Evolutionary conservation across 176 grass and related monocot species (phyloP), one percentile per base, ranked within the genome.

Genomic region (Carex kokanica): DNA sequence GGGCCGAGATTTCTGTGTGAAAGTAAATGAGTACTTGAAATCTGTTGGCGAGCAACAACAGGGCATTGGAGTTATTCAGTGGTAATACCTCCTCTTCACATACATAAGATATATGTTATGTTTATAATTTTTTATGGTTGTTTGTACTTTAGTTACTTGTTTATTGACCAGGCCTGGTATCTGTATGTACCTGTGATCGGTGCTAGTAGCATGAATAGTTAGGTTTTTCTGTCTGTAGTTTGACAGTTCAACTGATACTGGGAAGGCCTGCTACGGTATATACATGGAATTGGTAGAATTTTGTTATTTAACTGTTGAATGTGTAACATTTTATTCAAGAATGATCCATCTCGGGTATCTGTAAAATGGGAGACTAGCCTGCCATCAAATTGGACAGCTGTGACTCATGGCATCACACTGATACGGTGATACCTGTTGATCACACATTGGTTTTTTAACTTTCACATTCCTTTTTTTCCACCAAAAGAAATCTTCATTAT

Each of bases 11-110:
- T 98, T 98, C 83, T 98, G 96, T 63, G 96, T 95, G 78, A 95
- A 90, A 88, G 83, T 98, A 78, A 98, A 98, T 74, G 90, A 88
- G 62, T 98, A 95, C 83, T 87, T 85, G 40, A 11, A 84, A 53
- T 77, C 69, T 45, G 41, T 91, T 24, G 96, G 96, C 3, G 93
- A 98, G 70, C 57, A 98, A 73, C 81, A 95, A 60, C 90, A 89
- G 86, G 89, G 93, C 63, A 91, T 98, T 15, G 96, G 96, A 67
- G 93, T 98, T 84, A 93, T 98, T 84, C 96, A 98, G 83, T 91
- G 96, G 96, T 95, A 93, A 57, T 41, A 60, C 27, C 80, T 89
- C 72, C n/a, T 68, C 52, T 56, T 58, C 62, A 20, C 59, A 74
- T 43, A 32, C 20, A 3, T 20, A 52, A 38, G 43, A 16, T 27